Base-by-base conservation (phyloP, 805 yeast species). In the Candida koratica region DNA sequence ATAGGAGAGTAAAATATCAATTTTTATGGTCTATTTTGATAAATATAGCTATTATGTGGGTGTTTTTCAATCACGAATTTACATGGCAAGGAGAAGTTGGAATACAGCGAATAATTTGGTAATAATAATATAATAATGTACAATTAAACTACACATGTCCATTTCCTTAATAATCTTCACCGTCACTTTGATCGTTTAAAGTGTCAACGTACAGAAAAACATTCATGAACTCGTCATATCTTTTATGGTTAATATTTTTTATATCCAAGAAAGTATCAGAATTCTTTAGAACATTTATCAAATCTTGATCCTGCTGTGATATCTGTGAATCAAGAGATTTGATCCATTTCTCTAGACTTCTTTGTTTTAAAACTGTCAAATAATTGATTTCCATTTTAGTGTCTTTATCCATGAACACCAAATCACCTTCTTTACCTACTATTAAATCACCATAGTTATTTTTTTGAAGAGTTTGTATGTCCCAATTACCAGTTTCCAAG, bases 91-190 rank as follows among this genome's bases (percentile, higher is more conserved):
- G 72, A 38, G 84, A 84, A 48, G 36, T 40, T 12, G 71, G 66
- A 0, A 48, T 65, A 6, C 96, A 88, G 57, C 73, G 97, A 49
- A 85, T 93, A 41, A 88, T 90, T 48, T 93, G 97, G 98, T 93
- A 55, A 20, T 20, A 8, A 20, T 10, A 8, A 10, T 8, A 20
- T 8, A 11, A 22, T 13, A 36, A 5, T 23, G 10, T 23, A 17
- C 29, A 25, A 20, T 16, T 9, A 20, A 20, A 20, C 26, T 18
- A 26, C 16, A 20, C 23, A 10, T 20, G 7, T 20, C 23, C 23
- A 20, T 20, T 20, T 20, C 10, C 23, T 20, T 11, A 17, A 18
- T 28, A 14, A 29, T 29, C 32, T 11, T 18, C 32, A 29, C 14
- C 32, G 10, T 29, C 32, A 18, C 17, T 12, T 18, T 13, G 13